Base-by-base conservation (phyloP, 2,329 filamentous ascomycete species). In the Monosporascus sp. region DNA sequence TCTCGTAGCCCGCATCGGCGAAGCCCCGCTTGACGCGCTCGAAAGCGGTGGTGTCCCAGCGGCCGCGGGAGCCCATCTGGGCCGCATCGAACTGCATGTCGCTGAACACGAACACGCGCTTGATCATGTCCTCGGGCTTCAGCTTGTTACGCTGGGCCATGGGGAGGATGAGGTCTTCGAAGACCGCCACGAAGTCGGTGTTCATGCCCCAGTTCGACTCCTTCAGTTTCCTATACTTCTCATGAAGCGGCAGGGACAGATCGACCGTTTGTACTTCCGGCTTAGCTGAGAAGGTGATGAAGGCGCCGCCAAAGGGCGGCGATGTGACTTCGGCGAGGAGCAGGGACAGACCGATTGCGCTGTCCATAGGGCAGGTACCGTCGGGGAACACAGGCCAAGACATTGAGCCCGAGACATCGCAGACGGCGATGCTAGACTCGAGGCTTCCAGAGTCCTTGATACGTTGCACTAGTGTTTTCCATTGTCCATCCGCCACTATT, bases 381-480 rank as follows among this genome's bases (percentile, higher is more conserved):
- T 83, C 80, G 0, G 56, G 50, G 48, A 80, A 75, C 0, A 0
- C 3, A 0, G 74, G 72, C 0, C 0, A 0, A 0, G 0, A 0
- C 81, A 85, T 85, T 39, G 78, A 81, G 5, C 75, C 77, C 7
- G 76, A 81, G 7, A 83, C 78, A 53, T 85, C 81, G 54, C 78
- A 82, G 9, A 85, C 72, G 1, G 81, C 80, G 36, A 85, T 80
- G 53, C 75, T 74, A 17, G 74, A 77, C 17, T 76, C 68, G 7
- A 85, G 67, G 0, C 70, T 75, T 2, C 81, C 81, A 2, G 75
- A 78, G 55, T 83, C 77, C 48, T 74, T 77, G 63, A 84, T 76
- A 2, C 81, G 75, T 63, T 81, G 70, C n/a, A 85, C 79, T 0
- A 85, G 69, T 0, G 76, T 69, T 8, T 77, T 78, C 82, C 81